A percentile compares a stretch with the other conserved stretches of the same genome.
Conservation (phyloP, 2,329 filamentous ascomycete genomes). For the Cladosporium colombiae region DNA sequence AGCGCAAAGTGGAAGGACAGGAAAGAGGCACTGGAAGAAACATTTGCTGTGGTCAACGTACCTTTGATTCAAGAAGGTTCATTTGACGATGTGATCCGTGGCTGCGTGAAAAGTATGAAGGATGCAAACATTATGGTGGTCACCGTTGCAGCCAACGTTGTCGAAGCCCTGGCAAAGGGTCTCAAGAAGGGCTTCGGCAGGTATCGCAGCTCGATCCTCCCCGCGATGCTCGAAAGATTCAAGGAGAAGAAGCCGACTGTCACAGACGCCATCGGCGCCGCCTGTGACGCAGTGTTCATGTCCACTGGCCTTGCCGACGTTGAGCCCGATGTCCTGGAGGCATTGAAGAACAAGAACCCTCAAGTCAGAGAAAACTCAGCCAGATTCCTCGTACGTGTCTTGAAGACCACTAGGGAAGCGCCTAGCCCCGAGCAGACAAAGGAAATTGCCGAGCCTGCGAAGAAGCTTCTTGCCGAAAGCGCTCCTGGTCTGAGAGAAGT, state of each 20-base stretch:
- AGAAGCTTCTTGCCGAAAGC: constrained; percentile 87
- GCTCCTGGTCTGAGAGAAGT: constrained; percentile 82
- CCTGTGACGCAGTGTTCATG: constrained; percentile 71
- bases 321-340: constrained; percentile 85
- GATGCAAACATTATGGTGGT: constrained; percentile 97
- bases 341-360: constrained; percentile 90
- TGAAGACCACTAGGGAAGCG: constrained; percentile 79
- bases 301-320: constrained; percentile 77
- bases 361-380: constrained; percentile 96
- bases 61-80: constrained; percentile 89
- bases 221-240: constrained; percentile 88
- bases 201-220: constrained; percentile 78
- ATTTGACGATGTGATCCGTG: constrained; percentile 80
- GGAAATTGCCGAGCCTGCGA: constrained; percentile 81
- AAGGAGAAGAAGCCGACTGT: constrained; percentile 97
- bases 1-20: constrained; percentile 98
- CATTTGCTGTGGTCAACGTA: constrained; percentile 75
- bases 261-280: constrained; percentile 81
- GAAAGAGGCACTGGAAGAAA: constrained; percentile 86
- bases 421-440: constrained; percentile 82
- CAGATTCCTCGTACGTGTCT: constrained; percentile 85
- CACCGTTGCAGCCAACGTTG: constrained; percentile 87
- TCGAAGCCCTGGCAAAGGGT: constrained; percentile 85
- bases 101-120: constrained; percentile 95
- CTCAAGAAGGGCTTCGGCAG: constrained; percentile 75